Conservation (phyloP, 192 early-diverging fungal species). For the Coemansia sp. region DNA sequence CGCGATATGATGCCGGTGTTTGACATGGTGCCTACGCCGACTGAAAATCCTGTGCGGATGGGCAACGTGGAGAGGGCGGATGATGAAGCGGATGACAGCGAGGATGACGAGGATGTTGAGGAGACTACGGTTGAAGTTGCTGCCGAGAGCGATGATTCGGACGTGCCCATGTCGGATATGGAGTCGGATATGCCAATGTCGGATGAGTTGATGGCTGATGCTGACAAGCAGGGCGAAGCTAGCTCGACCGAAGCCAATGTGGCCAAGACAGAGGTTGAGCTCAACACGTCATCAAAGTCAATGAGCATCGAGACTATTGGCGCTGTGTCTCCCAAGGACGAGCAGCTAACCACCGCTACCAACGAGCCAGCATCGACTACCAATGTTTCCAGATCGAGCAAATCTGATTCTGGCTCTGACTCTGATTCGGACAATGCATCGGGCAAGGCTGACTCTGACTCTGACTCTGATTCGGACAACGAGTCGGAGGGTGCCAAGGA, state of each 20-base stretch:
- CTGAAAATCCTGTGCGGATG: constrained; percentile 7
- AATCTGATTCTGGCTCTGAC: constrained; percentile 4
- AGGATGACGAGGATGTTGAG: not conserved
- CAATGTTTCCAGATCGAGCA: not conserved
- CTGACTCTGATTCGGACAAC: constrained; percentile 13
- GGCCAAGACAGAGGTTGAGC: constrained; percentile 6
- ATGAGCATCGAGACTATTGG: constrained; percentile 45
- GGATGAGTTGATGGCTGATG: not conserved
- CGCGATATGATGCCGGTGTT: constrained; percentile 35
- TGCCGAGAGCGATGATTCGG: constrained; percentile 8
- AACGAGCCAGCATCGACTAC: not conserved
- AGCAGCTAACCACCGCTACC: not conserved
- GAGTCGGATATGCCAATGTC: constrained; percentile 6
- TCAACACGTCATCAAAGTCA: constrained; percentile 20
- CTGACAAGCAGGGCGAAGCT: not conserved
- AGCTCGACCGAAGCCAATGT: too few relatives aligned
- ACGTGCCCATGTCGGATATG: not conserved
- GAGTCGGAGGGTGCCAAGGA: constrained; percentile 11
- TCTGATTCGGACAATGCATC: not conserved
- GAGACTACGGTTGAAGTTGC: constrained; percentile 15
- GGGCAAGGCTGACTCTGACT: not conserved
- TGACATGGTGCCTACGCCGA: constrained; percentile 3
- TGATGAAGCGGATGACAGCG: not conserved
- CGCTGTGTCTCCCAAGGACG: not conserved
- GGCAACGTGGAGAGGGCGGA: constrained; percentile 17